These are phyloP conservation scores for Neospora caninum DNA, from an alignment of 169 alveolate genomes.

Conservation along the genomic window DNA sequence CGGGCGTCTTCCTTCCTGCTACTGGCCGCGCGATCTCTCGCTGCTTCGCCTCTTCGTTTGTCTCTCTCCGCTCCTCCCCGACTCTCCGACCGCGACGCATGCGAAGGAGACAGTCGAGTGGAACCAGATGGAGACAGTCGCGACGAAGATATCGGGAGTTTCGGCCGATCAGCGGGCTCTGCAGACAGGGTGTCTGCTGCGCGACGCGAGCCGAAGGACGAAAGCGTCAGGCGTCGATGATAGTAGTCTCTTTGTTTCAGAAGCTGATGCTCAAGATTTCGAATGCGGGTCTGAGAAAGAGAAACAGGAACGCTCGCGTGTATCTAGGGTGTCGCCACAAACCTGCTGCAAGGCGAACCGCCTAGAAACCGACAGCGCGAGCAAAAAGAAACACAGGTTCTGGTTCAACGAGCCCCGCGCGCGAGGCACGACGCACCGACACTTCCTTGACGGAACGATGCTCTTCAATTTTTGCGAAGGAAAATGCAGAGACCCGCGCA, in stretches of 20 bases:
- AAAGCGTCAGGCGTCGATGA: slow-evolving; percentile 34
- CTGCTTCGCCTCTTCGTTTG: background rate
- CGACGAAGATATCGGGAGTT: too few species aligned
- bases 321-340: too few species aligned
- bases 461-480: too few species aligned
- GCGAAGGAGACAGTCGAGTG: background rate
- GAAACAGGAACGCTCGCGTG: background rate
- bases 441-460: too few species aligned
- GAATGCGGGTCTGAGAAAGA: slow-evolving; percentile 43
- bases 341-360: too few species aligned
- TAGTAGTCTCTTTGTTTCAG: slow-evolving; percentile 46
- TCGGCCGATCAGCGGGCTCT: too few species aligned
- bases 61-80: background rate
- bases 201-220: background rate
- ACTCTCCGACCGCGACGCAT: background rate
- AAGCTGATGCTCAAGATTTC: slow-evolving; percentile 57
- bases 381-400: too few species aligned
- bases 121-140: background rate
- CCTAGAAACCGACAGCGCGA: too few species aligned
- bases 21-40: background rate
- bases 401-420: too few species aligned
- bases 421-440: too few species aligned
- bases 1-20: background rate
- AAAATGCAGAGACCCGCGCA: too few species aligned
- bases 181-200: background rate